Conservation (phyloP, 352 stramenopile genomes). For the Phytophthora brassicae region DNA sequence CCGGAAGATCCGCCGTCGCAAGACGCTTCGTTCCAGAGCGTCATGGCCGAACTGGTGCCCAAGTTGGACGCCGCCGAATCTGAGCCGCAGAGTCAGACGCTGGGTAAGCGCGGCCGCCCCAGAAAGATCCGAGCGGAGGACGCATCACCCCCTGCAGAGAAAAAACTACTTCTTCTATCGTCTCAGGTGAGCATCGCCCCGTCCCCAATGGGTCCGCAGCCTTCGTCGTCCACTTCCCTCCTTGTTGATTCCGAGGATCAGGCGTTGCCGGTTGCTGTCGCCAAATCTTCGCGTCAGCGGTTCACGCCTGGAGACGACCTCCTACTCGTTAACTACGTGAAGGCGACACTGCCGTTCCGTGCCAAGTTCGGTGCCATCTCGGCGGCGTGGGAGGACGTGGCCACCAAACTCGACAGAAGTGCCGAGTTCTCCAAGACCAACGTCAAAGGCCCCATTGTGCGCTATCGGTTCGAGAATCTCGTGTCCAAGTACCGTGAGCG, state of each 20-base stretch:
- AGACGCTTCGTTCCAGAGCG: slow-evolving; percentile 25
- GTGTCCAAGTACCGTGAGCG: slow-evolving; percentile 36
- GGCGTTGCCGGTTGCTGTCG: slow-evolving; percentile 9
- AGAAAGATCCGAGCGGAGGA: slow-evolving; percentile 23
- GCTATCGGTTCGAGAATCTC: slow-evolving; percentile 41
- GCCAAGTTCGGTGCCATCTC: slow-evolving; percentile 41
- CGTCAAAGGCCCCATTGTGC: slow-evolving; percentile 36
- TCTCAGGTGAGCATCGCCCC: slow-evolving; percentile 23
- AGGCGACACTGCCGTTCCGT: slow-evolving; percentile 32
- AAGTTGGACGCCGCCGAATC: slow-evolving; percentile 33
- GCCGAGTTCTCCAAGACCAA: slow-evolving; percentile 34
- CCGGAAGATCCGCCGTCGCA: slow-evolving; percentile 21
- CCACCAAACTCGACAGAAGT: slow-evolving; percentile 24
- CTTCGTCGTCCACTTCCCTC: slow-evolving; percentile 23
- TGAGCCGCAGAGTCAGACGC: slow-evolving; percentile 16
- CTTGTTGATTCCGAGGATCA: slow-evolving; percentile 26
- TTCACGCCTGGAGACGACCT: slow-evolving; percentile 37
- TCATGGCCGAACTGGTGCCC: slow-evolving; percentile 34
- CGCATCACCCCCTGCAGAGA: not conserved
- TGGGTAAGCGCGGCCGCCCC: slow-evolving; percentile 37
- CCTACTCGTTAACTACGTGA: slow-evolving; percentile 30
- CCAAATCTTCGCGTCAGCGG: slow-evolving; percentile 27
- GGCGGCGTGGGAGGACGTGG: slow-evolving; percentile 36
- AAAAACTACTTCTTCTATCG: slow-evolving; percentile 6
- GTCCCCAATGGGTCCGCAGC: slow-evolving; percentile 20